Percentiles rank a stretch among this genome's conserved stretches.
phyloP scores from a whole-genome alignment of 208 protist genomes.

The Crithidia thermophila region DNA sequence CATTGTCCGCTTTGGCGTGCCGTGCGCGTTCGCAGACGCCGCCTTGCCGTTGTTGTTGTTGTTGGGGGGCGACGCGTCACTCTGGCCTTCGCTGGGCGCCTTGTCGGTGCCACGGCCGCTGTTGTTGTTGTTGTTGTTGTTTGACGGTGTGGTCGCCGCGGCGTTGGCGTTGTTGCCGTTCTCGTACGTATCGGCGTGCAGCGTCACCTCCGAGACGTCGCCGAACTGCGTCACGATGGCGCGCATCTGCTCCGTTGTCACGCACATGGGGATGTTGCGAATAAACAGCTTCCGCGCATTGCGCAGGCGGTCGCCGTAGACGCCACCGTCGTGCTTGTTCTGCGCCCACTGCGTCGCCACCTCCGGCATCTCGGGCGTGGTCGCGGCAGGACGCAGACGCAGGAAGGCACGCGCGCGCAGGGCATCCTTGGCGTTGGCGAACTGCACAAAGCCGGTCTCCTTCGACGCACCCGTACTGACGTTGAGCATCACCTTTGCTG shows the following conservation, averaged over 20 bases:
- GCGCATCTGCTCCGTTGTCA: slow-evolving; percentile 39
- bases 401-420: slow-evolving; percentile 18
- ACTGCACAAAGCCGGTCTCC: slow-evolving; percentile 57
- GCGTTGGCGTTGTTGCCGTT: background rate
- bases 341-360: slow-evolving; percentile 70
- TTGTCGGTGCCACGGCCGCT: slow-evolving; percentile 1
- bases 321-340: slow-evolving; percentile 67
- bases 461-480: slow-evolving; percentile 50
- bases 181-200: slow-evolving; percentile 72
- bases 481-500: slow-evolving; percentile 53
- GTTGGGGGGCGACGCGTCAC: no score
- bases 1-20: slow-evolving; percentile 23
- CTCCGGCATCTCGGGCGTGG: slow-evolving; percentile 26
- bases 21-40: background rate
- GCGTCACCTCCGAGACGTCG: slow-evolving; percentile 41
- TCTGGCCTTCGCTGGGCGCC: no score
- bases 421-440: slow-evolving; percentile 11
- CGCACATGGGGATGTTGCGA: slow-evolving; percentile 67
- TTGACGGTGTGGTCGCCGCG: background rate
- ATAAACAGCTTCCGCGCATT: slow-evolving; percentile 79
- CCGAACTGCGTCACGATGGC: slow-evolving; percentile 46
- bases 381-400: slow-evolving; percentile 11
- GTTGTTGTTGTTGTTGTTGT: slow-evolving; percentile 1
- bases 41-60: no score
- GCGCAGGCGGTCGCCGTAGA: slow-evolving; percentile 55